Base-by-base conservation (phyloP, 2,329 filamentous ascomycete genomes). In the Arachnomyces sp. region DNA sequence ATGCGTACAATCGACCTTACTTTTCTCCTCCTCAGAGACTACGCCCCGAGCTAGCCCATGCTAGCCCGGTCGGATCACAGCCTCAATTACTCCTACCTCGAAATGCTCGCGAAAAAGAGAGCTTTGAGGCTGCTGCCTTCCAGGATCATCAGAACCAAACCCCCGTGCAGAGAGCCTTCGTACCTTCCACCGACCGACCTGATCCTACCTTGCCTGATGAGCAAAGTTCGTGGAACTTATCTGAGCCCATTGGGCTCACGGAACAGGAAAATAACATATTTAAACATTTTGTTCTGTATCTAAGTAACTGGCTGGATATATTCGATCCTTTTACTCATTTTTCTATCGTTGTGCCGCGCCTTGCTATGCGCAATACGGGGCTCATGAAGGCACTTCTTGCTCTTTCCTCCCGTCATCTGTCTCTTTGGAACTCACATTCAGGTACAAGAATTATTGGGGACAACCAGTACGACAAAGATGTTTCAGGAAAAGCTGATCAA, bases 371-470 rank as follows among this genome's bases (percentile, higher is more conserved):
- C 18, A 79, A 80, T 47, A 59, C 69, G 17, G 76, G 76, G 1
- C 51, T 79, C 3, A 67, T 79, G 61, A 77, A 75, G 46, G 74
- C 75, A 12, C 63, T 79, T 4, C 60, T 79, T 3, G 76, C 75
- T 1, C 61, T 79, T 2, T 70, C 74, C 7, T 68, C 72, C n/a
- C 63, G 72, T 9, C 72, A 77, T 48, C 55, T 71, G 36, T 70
- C 67, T 2, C 60, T 72, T 17, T 48, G 39, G 47, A 44, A 43
- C 40, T 40, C 32, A 42, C 40, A 42, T 35, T 33, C 37, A 50
- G 32, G 17, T 42, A 28, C 5, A 12, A 36, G 43, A 11, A 54
- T 53, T 25, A 47, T 30, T 50, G 46, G 11, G 25, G 40, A 2
- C 44, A 46, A 17, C 38, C 49, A 2, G 44, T 52, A 25, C 21